Evolutionary conservation across 768 basidiomycete species (phyloP), one percentile per base, ranked within the genome.

Genomic region (Auricularia sp.): DNA sequence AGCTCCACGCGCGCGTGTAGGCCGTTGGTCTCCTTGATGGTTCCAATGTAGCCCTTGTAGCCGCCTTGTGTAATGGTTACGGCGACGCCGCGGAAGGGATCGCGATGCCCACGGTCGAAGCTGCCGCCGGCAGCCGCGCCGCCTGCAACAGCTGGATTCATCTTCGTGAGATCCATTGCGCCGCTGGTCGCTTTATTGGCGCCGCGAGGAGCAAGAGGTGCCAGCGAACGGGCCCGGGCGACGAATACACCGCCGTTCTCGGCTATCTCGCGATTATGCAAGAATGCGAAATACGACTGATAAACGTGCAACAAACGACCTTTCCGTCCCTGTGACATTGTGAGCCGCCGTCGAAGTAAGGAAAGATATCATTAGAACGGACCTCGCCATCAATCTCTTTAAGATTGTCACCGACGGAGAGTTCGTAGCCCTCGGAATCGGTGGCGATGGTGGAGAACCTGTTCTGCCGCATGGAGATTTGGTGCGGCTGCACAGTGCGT

Each of bases 201-300:
- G 62, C 89, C 87, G 70, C 94, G 94, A 1, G 95, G 93, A 0
- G 94, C 92, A 23, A 93, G 77, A 11, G 94, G 95, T 1, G 83
- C 84, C 54, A 98, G 79, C 1, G 87, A 84, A 51, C 91, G 87
- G 14, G 91, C 85, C 43, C 93, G 87, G 0, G 93, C 90, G 61
- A 99, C 93, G 71, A 95, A 99, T 34, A 98, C 87, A 65, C 97
- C 97, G 23, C 91, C 88, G 70, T 98, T 94, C 74, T 98, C 94
- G 21, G 81, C 71, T 62, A 92, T 81, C 61, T 98, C 94, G 14
- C 95, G 88, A 70, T 95, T 96, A 77, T 95, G 89, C 58, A 98
- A 76, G 81, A 98, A 99, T 3, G 91, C 93, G 70, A 87, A 96
- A 75, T 91, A 87, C 0, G 94, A 93, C 72, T 96, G 93, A 74